phyloP scores from a whole-genome alignment of 768 basidiomycete genomes.

The Mycena chlorophos region DNA sequence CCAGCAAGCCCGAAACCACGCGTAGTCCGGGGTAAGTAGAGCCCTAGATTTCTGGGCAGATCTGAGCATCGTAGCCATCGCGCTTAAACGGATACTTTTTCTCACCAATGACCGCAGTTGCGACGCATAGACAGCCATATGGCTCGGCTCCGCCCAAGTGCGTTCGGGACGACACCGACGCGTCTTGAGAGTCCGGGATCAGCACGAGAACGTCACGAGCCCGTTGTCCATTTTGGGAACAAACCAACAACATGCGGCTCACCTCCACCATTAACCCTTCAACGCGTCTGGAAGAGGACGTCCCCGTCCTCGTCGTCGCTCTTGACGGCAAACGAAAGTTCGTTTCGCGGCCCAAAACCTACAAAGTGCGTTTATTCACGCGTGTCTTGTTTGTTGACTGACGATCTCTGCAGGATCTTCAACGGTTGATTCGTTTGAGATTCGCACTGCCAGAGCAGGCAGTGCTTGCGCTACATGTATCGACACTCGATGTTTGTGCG shows the following conservation, averaged over 20 bases:
- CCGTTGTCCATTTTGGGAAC: no score
- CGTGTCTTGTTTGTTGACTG: not conserved
- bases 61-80: no score
- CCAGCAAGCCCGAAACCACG: no score
- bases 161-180: not conserved
- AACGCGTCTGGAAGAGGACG: conserved; percentile 5
- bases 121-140: no score
- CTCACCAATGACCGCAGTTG: no score
- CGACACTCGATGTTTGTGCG: conserved; percentile 15
- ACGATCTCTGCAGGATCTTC: conserved; percentile 8
- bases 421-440: conserved; percentile 9
- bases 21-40: no score
- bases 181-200: not conserved
- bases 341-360: conserved; percentile 10
- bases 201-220: not conserved
- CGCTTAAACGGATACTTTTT: no score
- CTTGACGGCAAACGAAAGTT: conserved; percentile 15
- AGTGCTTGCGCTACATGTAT: conserved; percentile 12
- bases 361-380: conserved; percentile 5
- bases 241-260: conserved; percentile 13
- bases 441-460: conserved; percentile 7
- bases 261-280: conserved; percentile 16
- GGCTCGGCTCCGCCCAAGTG: no score
- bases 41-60: no score
- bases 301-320: conserved; percentile 15